Base-by-base conservation (phyloP, 2,329 filamentous ascomycete genomes). In the Aspergillus pseudoterreus region DNA sequence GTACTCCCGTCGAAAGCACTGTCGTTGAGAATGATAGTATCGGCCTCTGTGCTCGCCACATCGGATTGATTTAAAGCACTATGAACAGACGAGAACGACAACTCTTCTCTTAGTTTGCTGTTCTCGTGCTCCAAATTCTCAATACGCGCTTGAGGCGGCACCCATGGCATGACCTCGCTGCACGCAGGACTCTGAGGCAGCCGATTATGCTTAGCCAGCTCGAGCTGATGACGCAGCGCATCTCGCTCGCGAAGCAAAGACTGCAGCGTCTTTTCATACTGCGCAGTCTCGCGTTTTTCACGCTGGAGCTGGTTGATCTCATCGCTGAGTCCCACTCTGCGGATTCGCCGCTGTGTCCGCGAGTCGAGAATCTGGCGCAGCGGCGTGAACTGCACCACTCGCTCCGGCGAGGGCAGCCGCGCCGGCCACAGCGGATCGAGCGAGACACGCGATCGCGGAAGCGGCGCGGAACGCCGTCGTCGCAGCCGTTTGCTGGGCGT, bases 231-330 rank as follows among this genome's bases (percentile, higher is more conserved):
- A 33, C 60, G 67, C 14, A 68, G 42, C 1, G 57, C 54, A 47
- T 68, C 62, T 39, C 66, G 58, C 52, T 68, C 65, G 24, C 60
- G 57, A 43, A 58, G 50, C 43, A 69, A 36, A 15, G 55, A 45
- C 12, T 58, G 59, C n/a, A 66, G 39, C 2, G 55, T 58, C 54
- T 59, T 63, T 41, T 66, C 61, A 36, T 63, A 58, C 4, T 56
- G 63, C 11, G 57, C 54, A 1, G 57, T 49, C 12, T 66, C 58
- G 19, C 67, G 68, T 52, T 70, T 72, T 49, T 74, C 73, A 5
- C 68, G 67, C 36, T 76, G 66, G 35, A 74, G 67, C 21, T 66
- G 60, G 55, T 76, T 76, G 51, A 75, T 71, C 52, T 77, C 75
- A 53, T 76, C 70, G 50, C 75, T 78, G 43, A 78, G 57, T 4